Percentiles rank a stretch among this genome's conserved stretches.
phyloP scores from a whole-genome alignment of 75 land plant species.

The Pinus taeda region DNA sequence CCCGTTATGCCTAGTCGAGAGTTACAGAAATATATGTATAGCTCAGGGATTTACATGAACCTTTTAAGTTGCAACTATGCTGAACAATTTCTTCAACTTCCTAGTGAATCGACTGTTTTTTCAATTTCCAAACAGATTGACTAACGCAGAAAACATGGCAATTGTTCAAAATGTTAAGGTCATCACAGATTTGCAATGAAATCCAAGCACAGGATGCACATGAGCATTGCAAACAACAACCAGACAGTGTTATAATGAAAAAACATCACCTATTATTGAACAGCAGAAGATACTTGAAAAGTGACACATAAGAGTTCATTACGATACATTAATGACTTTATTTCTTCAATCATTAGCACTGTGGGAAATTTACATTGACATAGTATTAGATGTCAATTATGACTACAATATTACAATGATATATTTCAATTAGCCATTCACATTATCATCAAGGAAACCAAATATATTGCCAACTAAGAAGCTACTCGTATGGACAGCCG shows the following conservation, averaged over 20 bases:
- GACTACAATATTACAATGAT: neutral
- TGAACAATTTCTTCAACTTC: neutral
- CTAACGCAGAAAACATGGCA: neutral
- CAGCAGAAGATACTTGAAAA: too few species aligned
- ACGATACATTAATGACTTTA: neutral
- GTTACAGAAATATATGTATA: too few species aligned
- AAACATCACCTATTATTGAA: too few species aligned
- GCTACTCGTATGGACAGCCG: neutral
- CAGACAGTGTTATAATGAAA: too few species aligned
- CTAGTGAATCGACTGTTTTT: neutral
- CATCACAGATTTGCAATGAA: too few species aligned
- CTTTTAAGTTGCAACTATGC: too few species aligned
- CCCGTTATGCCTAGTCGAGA: too few species aligned
- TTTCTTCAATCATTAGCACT: neutral
- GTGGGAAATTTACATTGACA: neutral
- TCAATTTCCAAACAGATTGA: neutral
- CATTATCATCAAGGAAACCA: neutral
- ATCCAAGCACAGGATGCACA: too few species aligned
- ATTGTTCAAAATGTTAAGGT: neutral
- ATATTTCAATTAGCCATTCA: neutral
- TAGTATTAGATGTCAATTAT: neutral
- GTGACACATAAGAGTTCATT: too few species aligned
- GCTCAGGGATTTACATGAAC: too few species aligned
- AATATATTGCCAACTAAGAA: neutral
- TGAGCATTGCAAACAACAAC: too few species aligned